Conservation (phyloP, 1,139 yeast species). For the Yamadazyma blattariae region DNA sequence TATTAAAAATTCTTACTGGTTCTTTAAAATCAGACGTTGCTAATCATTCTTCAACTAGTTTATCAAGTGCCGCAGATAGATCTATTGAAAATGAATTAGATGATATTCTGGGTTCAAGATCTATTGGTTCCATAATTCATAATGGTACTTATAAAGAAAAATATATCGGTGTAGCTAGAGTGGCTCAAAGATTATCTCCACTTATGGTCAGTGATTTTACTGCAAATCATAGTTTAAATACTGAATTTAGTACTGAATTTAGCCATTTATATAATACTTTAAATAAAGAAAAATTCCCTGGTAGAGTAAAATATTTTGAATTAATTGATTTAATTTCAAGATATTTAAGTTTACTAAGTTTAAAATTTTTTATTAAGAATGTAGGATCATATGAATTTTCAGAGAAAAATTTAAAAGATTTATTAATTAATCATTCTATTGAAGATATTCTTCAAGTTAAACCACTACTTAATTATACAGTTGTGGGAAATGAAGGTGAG, state of each 20-base stretch:
- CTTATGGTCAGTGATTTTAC: conserved; percentile 6
- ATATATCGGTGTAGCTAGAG: conserved; percentile 12
- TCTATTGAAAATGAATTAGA: neutral
- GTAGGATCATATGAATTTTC: conserved; percentile 13
- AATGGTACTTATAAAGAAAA: conserved; percentile 37
- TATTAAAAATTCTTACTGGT: neutral
- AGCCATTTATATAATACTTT: conserved; percentile 12
- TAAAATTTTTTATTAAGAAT: conserved; percentile 19
- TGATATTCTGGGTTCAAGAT: conserved; percentile 13
- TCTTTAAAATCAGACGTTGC: neutral
- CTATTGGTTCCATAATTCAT: conserved; percentile 24
- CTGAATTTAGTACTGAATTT: conserved; percentile 12
- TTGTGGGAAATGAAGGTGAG: neutral
- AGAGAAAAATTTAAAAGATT: neutral
- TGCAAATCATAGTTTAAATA: conserved; percentile 5
- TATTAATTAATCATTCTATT: conserved; percentile 2
- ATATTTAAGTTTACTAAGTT: conserved; percentile 16
- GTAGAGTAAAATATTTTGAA: conserved; percentile 18
- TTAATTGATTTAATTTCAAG: conserved; percentile 17
- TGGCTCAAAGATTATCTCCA: conserved; percentile 6
- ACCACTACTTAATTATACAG: conserved; percentile 4
- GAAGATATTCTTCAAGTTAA: neutral
- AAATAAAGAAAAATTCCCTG: conserved; percentile 13
- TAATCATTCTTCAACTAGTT: neutral
- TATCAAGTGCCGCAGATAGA: neutral